Conservation (phyloP, 2,329 filamentous ascomycete species). For the Stemphylium vesicarium region DNA sequence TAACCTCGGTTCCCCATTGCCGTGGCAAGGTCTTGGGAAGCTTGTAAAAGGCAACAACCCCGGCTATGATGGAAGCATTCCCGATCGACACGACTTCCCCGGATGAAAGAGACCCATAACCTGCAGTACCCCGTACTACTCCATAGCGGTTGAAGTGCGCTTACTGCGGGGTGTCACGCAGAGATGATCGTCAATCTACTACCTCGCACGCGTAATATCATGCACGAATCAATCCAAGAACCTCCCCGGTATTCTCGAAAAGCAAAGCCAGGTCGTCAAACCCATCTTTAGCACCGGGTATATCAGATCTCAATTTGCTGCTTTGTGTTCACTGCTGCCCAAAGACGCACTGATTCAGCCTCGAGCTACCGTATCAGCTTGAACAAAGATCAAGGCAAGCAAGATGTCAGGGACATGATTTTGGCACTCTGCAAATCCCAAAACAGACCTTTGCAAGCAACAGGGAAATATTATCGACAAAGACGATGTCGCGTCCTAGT, state of each 20-base stretch:
- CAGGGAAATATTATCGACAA: neutral
- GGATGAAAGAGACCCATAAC: neutral
- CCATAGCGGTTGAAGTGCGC: constrained; percentile 2
- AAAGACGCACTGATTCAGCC: neutral
- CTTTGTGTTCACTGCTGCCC: neutral
- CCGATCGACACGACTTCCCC: constrained; percentile 1
- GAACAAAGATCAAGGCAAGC: neutral
- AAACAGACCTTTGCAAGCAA: neutral
- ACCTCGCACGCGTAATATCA: neutral
- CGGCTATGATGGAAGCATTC: neutral
- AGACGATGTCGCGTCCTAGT: neutral
- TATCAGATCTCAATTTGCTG: neutral
- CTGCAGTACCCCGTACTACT: neutral
- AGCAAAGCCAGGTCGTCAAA: neutral
- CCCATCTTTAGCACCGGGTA: constrained; percentile 1
- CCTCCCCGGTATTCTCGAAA: neutral
- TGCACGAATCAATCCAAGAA: constrained; percentile 2
- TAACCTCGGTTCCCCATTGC: too few relatives aligned
- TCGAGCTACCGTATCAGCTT: neutral
- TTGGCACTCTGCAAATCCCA: neutral
- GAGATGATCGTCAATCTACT: neutral
- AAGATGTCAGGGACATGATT: neutral
- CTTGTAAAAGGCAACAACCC: neutral
- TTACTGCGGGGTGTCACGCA: neutral
- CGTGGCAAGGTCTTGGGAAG: neutral